Conservation (phyloP, 805 yeast genomes). For the Yarrowia sp. region DNA sequence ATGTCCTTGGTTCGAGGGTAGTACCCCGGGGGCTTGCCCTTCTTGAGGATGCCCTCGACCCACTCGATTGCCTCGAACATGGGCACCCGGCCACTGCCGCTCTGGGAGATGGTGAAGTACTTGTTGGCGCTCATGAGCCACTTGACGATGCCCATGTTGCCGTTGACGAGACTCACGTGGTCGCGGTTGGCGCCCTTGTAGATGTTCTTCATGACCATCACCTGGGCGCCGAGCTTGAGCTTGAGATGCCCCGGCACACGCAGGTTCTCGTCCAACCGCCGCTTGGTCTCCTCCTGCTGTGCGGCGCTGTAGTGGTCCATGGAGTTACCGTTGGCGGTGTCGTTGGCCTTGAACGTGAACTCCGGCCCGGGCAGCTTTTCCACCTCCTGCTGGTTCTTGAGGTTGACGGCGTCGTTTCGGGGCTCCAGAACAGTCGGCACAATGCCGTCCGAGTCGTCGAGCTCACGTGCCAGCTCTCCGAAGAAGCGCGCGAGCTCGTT, state of each 20-base stretch:
- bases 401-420: constrained; percentile 80
- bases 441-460: constrained; percentile 72
- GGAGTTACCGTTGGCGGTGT: not conserved
- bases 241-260: constrained; percentile 67
- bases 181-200: constrained; percentile 14
- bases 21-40: not conserved
- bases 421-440: constrained; percentile 90
- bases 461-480: constrained; percentile 58
- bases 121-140: constrained; percentile 53
- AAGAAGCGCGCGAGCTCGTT: constrained; percentile 59
- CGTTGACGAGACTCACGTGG: constrained; percentile 79
- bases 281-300: constrained; percentile 15
- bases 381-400: constrained; percentile 68
- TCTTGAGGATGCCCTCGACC: constrained; percentile 9
- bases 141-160: constrained; percentile 79
- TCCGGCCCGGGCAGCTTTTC: constrained; percentile 57
- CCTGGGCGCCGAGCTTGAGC: constrained; percentile 87
- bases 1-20: constrained; percentile 2
- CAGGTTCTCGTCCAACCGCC: constrained; percentile 56
- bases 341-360: constrained; percentile 39
- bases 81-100: not conserved
- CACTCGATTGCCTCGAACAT: constrained; percentile 22
- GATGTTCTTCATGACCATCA: constrained; percentile 81
- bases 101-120: not conserved
- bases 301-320: constrained; percentile 48